Evolutionary conservation across 2,329 filamentous ascomycete genomes (phyloP), one percentile per base, ranked within the genome.

Genomic region (Basipetospora chlamydospora): DNA sequence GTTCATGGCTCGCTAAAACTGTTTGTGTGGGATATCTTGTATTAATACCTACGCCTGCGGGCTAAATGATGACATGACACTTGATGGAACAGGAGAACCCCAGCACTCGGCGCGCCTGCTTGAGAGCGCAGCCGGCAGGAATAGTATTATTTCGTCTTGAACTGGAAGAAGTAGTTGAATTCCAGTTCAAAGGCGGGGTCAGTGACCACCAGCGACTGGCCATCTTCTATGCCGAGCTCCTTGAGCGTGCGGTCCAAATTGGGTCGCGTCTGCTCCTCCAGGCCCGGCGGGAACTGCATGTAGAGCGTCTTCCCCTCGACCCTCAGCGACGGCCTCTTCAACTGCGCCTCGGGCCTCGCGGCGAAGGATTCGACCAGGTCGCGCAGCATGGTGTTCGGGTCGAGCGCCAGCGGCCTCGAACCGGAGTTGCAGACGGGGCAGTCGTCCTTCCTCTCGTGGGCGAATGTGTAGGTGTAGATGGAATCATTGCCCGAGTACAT

Each of bases 401-500:
- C 71, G 17, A 92, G 72, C 3, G 70, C 60, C 11, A 96, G 65
- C 18, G 80, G 78, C 36, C 84, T 80, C 4, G 90, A 77, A 40
- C 84, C 60, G 37, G 84, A 81, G 13, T 88, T 87, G 51, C 90
- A 98, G 6, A 96, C 90, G 3, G 90, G 86, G 45, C 90, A 98
- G 57, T 96, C 90, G 12, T 80, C 71, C 57, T 95, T 96, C 63
- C 82, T 84, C 59, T 95, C 80, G 50, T 94, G 86, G 50, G 86
- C 79, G 55, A 96, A 98, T 0, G 90, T 98, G 58, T 94, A 95
- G 0, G 90, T 98, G 63, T 98, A 98, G 45, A 98, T 80, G 45
- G 81, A 73, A 50, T 93, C 88, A 50, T 96, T 87, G 32, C 92
- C 90, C 10, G 85, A 94, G 57, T 98, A 98, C 83, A 95, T 94